Evolutionary conservation across 139 green algal genomes (phyloP).

Genomic region (Coelastrella sp.): DNA sequence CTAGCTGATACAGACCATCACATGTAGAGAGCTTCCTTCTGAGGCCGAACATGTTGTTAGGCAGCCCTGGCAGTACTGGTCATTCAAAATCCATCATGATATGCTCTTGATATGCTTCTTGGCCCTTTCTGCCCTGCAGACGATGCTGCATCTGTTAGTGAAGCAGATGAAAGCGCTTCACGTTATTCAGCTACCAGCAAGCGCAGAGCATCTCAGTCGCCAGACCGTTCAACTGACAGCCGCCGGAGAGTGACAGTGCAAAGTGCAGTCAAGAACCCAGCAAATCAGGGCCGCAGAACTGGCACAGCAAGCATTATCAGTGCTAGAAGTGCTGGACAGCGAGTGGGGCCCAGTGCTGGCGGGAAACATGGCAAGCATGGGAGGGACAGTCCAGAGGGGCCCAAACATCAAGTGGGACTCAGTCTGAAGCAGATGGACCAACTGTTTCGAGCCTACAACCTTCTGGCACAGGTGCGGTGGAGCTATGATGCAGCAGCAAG

Average conservation of each 20-base stretch:
- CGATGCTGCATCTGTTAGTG: not conserved
- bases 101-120: too few species aligned
- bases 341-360: not conserved
- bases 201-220: not conserved
- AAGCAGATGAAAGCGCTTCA: not conserved
- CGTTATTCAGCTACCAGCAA: not conserved
- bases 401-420: not conserved
- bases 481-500: too few species aligned
- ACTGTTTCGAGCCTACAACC: constrained; percentile 59
- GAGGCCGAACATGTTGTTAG: too few species aligned
- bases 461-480: constrained; percentile 49
- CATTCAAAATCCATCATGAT: too few species aligned
- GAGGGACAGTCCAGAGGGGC: not conserved
- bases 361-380: not conserved
- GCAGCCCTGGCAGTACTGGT: too few species aligned
- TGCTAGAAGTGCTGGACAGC: not conserved
- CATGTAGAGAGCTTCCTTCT: too few species aligned
- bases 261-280: constrained; percentile 13
- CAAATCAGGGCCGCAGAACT: not conserved
- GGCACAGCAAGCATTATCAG: not conserved
- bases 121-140: not conserved
- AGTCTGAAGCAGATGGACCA: constrained; percentile 52
- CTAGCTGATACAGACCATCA: too few species aligned
- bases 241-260: not conserved
- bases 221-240: not conserved